These are phyloP conservation scores for Larix kaempferi DNA, from an alignment of 75 land plant genomes.

Conservation along the genomic window DNA sequence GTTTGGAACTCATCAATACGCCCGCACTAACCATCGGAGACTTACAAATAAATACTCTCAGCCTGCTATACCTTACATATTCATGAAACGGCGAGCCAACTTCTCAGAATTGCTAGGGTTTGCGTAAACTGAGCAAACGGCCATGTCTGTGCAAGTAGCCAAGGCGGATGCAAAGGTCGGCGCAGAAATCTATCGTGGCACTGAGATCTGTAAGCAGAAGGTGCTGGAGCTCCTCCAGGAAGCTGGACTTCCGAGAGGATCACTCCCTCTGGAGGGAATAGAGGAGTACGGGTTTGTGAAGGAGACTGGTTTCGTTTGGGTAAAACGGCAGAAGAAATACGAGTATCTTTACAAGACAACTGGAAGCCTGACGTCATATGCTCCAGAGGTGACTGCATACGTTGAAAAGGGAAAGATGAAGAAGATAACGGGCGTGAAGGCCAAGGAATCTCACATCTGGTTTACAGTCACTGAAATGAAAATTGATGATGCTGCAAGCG, in stretches of 20 bases:
- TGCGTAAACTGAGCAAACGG: too few relatives aligned
- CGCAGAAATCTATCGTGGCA: background rate
- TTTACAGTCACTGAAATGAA: constrained; percentile 9
- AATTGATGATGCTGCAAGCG: background rate
- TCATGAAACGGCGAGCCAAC: too few relatives aligned
- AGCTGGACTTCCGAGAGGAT: constrained; percentile 24
- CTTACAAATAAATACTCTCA: too few relatives aligned
- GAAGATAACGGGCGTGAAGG: constrained; percentile 37
- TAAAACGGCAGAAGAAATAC: constrained; percentile 14
- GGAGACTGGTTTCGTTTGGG: constrained; percentile 32
- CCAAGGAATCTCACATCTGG: constrained; percentile 30
- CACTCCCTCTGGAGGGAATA: constrained; percentile 25
- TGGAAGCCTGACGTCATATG: constrained; percentile 22
- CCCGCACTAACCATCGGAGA: too few relatives aligned
- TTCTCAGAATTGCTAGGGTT: too few relatives aligned
- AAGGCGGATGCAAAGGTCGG: background rate
- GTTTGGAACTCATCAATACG: too few relatives aligned
- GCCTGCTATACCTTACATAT: too few relatives aligned
- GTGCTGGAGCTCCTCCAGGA: constrained; percentile 11
- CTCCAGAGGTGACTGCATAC: constrained; percentile 32
- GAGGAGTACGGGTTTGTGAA: constrained; percentile 18
- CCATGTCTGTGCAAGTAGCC: too few relatives aligned
- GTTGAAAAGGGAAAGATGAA: constrained; percentile 18
- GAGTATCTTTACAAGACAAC: constrained; percentile 29
- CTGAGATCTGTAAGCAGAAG: constrained; percentile 15